Conservation (phyloP, 805 yeast species). For the Zygosaccharomyces kombuchaensis region DNA sequence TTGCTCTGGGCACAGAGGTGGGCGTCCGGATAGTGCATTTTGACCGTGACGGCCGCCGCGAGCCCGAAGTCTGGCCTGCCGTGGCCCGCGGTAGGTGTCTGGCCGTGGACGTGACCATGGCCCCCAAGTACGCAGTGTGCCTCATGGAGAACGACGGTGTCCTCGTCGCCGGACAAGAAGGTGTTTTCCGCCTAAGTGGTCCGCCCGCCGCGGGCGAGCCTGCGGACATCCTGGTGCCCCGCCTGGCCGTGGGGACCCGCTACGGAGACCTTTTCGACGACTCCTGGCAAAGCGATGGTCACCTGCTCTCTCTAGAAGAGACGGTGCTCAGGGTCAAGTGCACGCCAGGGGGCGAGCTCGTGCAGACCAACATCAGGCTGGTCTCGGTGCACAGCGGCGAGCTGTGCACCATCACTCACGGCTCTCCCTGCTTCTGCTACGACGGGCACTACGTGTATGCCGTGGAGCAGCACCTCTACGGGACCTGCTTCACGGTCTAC, state of each 20-base stretch:
- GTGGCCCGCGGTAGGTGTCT: conserved; percentile 6
- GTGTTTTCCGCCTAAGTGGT: neutral
- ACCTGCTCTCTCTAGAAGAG: conserved; percentile 9
- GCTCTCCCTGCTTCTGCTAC: conserved; percentile 3
- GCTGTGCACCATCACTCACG: conserved; percentile 8
- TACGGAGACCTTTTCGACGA: conserved; percentile 6
- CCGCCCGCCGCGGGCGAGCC: neutral
- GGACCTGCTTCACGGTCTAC: conserved; percentile 19
- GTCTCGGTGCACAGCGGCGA: conserved; percentile 6
- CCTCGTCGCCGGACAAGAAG: conserved; percentile 3
- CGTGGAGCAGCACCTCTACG: conserved; percentile 21
- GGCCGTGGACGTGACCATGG: conserved; percentile 6
- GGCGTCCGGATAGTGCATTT: neutral
- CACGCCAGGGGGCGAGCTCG: conserved; percentile 1
- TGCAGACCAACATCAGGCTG: conserved; percentile 7
- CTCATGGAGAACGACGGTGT: conserved; percentile 7
- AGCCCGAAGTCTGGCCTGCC: neutral
- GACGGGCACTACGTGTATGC: conserved; percentile 10
- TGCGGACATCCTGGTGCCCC: neutral
- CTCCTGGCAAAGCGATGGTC: neutral
- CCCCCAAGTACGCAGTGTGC: conserved; percentile 7
- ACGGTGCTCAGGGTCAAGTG: conserved; percentile 5
- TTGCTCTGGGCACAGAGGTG: neutral
- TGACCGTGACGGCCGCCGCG: neutral
- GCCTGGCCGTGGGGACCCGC: neutral